phyloP scores from a whole-genome alignment of 1,284 basidiomycete genomes.

The Schizopora paradoxa region DNA sequence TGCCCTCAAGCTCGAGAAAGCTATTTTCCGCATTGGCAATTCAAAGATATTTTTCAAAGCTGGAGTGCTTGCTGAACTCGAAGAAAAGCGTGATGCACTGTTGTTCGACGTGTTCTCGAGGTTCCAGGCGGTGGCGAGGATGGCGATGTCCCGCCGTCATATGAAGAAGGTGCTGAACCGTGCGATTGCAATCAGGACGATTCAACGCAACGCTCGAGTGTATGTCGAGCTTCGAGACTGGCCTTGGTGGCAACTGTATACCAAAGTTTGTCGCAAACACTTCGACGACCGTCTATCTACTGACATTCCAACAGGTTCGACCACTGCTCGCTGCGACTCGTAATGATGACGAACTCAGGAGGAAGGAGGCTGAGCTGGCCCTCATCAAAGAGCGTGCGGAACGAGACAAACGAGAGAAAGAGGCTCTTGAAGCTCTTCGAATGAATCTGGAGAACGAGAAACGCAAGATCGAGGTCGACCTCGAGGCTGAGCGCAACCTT shows the following conservation, averaged over 20 bases:
- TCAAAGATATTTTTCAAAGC: slow-evolving; percentile 99
- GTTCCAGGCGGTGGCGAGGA: slow-evolving; percentile 82
- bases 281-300: neutral
- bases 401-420: slow-evolving; percentile 76
- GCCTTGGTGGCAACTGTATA: slow-evolving; percentile 99
- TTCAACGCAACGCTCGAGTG: slow-evolving; percentile 90
- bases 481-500: slow-evolving; percentile 79
- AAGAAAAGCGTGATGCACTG: slow-evolving; percentile 85
- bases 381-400: slow-evolving; percentile 82
- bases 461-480: slow-evolving; percentile 71
- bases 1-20: slow-evolving; percentile 82
- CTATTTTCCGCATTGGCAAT: slow-evolving; percentile 87
- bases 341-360: slow-evolving; percentile 86
- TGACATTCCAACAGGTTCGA: slow-evolving; percentile 54
- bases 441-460: slow-evolving; percentile 80
- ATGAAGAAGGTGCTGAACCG: slow-evolving; percentile 96
- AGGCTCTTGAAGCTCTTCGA: slow-evolving; percentile 73
- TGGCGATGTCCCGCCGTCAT: slow-evolving; percentile 83
- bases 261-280: slow-evolving; percentile 50
- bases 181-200: slow-evolving; percentile 85
- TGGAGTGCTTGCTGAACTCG: slow-evolving; percentile 95
- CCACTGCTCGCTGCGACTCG: slow-evolving; percentile 91
- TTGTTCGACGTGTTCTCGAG: slow-evolving; percentile 88
- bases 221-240: slow-evolving; percentile 89
- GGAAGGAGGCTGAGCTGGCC: slow-evolving; percentile 83